Conservation (phyloP, 768 basidiomycete species). For the Mycena alexandri region DNA sequence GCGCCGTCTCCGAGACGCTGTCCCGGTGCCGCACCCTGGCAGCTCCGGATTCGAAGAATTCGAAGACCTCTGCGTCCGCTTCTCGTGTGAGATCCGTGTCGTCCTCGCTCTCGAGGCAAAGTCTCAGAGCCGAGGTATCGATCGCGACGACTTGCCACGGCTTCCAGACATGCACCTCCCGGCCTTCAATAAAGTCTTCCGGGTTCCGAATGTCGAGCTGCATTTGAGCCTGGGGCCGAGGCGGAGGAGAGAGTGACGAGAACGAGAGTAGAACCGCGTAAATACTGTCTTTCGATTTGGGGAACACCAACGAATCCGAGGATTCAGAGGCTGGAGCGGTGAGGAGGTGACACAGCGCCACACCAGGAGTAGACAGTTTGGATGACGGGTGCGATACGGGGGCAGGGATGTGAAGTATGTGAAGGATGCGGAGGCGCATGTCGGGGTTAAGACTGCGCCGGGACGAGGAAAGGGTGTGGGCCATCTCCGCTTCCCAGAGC, state of each 20-base stretch:
- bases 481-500: slow-evolving; percentile 67
- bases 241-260: slow-evolving; percentile 39
- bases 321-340: slow-evolving; percentile 33
- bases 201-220: slow-evolving; percentile 48
- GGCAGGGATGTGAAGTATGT: slow-evolving; percentile 53
- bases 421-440: slow-evolving; percentile 58
- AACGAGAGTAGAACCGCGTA: slow-evolving; percentile 53
- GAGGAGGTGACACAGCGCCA: slow-evolving; percentile 59
- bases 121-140: slow-evolving; percentile 29
- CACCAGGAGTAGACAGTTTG: slow-evolving; percentile 46
- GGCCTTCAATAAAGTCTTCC: slow-evolving; percentile 55
- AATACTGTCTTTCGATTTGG: slow-evolving; percentile 45
- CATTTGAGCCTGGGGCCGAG: slow-evolving; percentile 32
- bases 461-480: slow-evolving; percentile 46
- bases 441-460: slow-evolving; percentile 51
- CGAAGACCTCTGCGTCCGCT: slow-evolving; percentile 18
- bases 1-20: slow-evolving; percentile 26
- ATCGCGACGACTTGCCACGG: slow-evolving; percentile 59
- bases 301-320: slow-evolving; percentile 32
- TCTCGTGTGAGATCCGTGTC: slow-evolving; percentile 2
- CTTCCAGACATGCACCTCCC: slow-evolving; percentile 59
- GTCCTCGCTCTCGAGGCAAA: slow-evolving; percentile 1
- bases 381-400: slow-evolving; percentile 39
- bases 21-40: slow-evolving; percentile 19
- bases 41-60: slow-evolving; percentile 22